Evolutionary conservation across 1,139 yeast genomes (phyloP).

Genomic region (Hansenula sp.): DNA sequence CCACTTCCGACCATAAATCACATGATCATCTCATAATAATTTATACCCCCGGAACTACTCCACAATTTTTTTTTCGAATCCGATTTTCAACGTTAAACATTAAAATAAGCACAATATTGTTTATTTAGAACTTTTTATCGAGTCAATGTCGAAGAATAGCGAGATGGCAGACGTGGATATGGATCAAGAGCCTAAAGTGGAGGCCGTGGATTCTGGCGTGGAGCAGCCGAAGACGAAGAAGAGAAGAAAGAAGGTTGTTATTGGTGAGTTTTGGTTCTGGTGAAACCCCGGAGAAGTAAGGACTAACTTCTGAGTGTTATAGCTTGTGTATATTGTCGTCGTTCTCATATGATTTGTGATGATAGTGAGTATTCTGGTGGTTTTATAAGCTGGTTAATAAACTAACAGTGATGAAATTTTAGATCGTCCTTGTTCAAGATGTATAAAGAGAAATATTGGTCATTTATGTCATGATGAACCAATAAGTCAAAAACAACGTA

Average conservation of each 20-base stretch:
- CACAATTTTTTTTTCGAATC: background rate
- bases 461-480: conserved; percentile 82
- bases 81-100: background rate
- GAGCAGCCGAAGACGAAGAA: conserved; percentile 14
- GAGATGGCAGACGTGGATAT: conserved; percentile 2
- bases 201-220: background rate
- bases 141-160: background rate
- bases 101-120: too few species aligned
- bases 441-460: conserved; percentile 83
- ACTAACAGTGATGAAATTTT: background rate
- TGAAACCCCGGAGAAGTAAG: background rate
- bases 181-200: background rate
- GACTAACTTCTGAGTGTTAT: conserved; percentile 21
- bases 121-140: too few species aligned
- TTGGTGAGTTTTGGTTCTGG: conserved; percentile 25
- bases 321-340: conserved; percentile 89
- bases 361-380: conserved; percentile 26
- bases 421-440: conserved; percentile 80
- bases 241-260: conserved; percentile 41
- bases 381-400: too few species aligned
- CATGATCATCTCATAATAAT: background rate
- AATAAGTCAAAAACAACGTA: conserved; percentile 17
- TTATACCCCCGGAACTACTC: background rate
- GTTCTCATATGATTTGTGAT: conserved; percentile 95
- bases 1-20: background rate